These are phyloP conservation scores for Castanospermum australe DNA, from an alignment of 306 rosid species.

Conservation along the genomic window DNA sequence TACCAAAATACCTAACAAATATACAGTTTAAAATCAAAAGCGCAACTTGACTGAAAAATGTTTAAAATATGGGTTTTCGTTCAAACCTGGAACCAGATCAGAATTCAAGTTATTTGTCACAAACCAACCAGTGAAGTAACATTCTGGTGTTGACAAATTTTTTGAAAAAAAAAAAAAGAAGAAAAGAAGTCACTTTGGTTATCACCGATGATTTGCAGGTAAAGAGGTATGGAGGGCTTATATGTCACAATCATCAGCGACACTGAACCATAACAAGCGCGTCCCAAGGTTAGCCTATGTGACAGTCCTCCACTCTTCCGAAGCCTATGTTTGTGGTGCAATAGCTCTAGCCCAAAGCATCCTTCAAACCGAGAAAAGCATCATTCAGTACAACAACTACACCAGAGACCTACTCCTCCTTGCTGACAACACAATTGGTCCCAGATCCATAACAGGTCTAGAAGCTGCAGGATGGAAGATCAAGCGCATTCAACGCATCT, in stretches of 20 bases:
- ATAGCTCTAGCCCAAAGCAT: slow-evolving; percentile 75
- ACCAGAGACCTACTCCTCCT: slow-evolving; percentile 59
- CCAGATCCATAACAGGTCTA: slow-evolving; percentile 42
- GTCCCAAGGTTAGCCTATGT: slow-evolving; percentile 49
- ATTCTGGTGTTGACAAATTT: not conserved
- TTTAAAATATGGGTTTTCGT: not conserved
- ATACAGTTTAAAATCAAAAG: too few species aligned
- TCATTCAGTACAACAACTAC: slow-evolving; percentile 32
- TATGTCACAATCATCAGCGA: not conserved
- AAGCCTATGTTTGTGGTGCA: slow-evolving; percentile 79
- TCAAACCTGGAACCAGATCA: not conserved
- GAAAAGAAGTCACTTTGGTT: not conserved
- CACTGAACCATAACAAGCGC: not conserved
- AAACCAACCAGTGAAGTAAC: not conserved
- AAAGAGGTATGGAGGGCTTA: slow-evolving; percentile 43
- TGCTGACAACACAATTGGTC: slow-evolving; percentile 56
- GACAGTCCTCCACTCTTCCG: slow-evolving; percentile 75
- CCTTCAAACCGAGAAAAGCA: slow-evolving; percentile 37
- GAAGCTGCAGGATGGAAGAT: slow-evolving; percentile 60
- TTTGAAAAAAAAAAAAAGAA: not conserved
- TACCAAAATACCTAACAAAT: not conserved
- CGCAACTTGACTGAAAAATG: too few species aligned
- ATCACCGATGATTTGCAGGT: slow-evolving; percentile 25
- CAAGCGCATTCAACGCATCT: slow-evolving; percentile 48
- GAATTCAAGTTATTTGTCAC: not conserved